Base-by-base conservation (phyloP, 495 filamentous ascomycete genomes). In the Collariella sp. region DNA sequence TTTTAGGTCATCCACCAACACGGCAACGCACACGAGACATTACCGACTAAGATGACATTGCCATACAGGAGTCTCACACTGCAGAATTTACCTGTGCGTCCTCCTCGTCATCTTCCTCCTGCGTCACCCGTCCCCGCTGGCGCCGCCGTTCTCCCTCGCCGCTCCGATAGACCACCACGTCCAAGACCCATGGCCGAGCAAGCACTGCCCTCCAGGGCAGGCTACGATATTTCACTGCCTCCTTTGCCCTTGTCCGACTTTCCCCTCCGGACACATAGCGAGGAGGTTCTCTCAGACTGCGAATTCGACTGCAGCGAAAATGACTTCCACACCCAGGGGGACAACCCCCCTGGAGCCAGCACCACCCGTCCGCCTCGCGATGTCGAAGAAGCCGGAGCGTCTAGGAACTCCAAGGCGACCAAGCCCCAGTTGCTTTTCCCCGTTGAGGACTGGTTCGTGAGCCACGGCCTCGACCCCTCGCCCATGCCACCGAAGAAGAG, bases 401-500 rank as follows among this genome's bases (percentile, higher is more conserved):
- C 38, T 9, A 19, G n/a, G 19, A 41, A 52, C 19, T 40, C 55
- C 31, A 46, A 54, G 9, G 52, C 54, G 36, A 12, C 39, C 19
- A 52, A 55, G 18, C 22, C 36, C 20, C 23, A 51, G 3, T 1
- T 23, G 5, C 47, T 61, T 1, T 16, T 56, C 11, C 50, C 50
- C 5, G 50, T 45, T 1, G 20, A 22, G 10, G 55, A 62, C 43
- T 51, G 45, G 10, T 46, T 63, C 6, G 38, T 22, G 12, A 47
- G 23, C 22, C 55, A 64, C 24, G 55, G 59, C 19, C 55, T 61
- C 33, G 41, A 52, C 19, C 20, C 13, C 7, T 49, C 52, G 0
- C 64, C 67, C 1, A 20, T 69, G 10, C 67, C 67, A 0, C 60
- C 57, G 4, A 69, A 69, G 42, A 59, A 59, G 18, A 64, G 67